A percentile compares a stretch with the other conserved stretches of the same genome.
Evolutionary conservation across 768 basidiomycete species (phyloP).

Genomic region (Calocybe gangraenosa): DNA sequence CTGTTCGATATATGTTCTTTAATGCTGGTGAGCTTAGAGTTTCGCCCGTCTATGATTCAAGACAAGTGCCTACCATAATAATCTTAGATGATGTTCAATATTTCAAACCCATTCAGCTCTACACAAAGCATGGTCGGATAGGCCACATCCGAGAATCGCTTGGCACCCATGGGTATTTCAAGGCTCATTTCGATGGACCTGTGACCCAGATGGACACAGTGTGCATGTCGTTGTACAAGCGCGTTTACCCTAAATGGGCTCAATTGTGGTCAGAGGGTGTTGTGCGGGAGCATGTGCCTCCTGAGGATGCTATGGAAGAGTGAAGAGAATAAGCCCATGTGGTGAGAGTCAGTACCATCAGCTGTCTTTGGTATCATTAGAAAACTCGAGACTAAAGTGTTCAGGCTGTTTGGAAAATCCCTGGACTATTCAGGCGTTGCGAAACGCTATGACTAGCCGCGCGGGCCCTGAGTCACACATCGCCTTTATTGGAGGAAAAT

Average conservation of each 20-base stretch:
- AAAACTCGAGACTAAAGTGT: no score
- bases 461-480: no score
- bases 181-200: constrained; percentile 91
- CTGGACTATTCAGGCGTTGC: no score
- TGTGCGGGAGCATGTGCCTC: constrained; percentile 1
- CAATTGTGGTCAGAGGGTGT: constrained; percentile 39
- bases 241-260: constrained; percentile 89
- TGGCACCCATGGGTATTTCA: constrained; percentile 97
- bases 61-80: constrained; percentile 5
- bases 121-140: constrained; percentile 85
- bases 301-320: constrained; percentile 37
- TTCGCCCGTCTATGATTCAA: constrained; percentile 11
- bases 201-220: constrained; percentile 96
- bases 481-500: no score
- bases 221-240: constrained; percentile 93
- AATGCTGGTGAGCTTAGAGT: constrained; percentile 53
- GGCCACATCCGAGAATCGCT: constrained; percentile 92
- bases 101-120: constrained; percentile 89
- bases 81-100: constrained; percentile 85
- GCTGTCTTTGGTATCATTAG: no score
- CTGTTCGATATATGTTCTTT: constrained; percentile 99
- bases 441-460: no score
- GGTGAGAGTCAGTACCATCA: no score
- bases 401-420: no score
- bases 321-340: constrained; percentile 21